Evolutionary conservation across 2,329 filamentous ascomycete genomes (phyloP), one percentile per base, ranked within the genome.

Genomic region (Aspergillus terreus): DNA sequence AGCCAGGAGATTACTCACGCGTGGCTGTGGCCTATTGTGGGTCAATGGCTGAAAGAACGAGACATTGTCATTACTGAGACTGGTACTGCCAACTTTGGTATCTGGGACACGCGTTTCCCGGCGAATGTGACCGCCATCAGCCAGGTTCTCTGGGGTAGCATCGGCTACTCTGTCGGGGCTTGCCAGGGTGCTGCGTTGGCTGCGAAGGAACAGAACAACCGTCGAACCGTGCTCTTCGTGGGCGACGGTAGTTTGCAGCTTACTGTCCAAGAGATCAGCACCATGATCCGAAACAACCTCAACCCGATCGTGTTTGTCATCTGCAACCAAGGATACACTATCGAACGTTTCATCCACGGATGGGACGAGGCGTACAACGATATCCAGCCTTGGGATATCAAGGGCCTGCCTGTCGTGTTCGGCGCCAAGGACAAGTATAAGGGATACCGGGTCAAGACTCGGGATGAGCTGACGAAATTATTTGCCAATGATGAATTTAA

Each of bases 51-150:
- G 9, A 78, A 80, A 49, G 76, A 84, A 49, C 78, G 84, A 43
- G 91, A 96, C 63, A 82, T 95, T 51, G 77, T 96, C 49, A 81
- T 95, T 46, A 92, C 90, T 0, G 91, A 95, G 69, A 95, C 90
- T 2, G 91, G 90, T 36, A 96, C 91, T 0, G 79, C 90, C 52
- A 92, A 91, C 73, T 92, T 95, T 68, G 91, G 91, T 50, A 88
- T 94, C 62, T 90, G 88, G 83, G 88, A 92, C 52, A 92, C 90
- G 4, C 82, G 82, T 40, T 94, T 95, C 74, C 90, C 90, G 0
- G 68, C 76, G 2, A 79, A 81, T n/a, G 87, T 92, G n/a, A 89
- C 82, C 6, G 88, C 87, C 15, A 82, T 95, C 63, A 90, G 83
- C 47, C 90, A 94, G 66, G 86, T 89, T 2, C 82, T 94, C 11